These are phyloP conservation scores for Aureobasidium mangrovei DNA, from an alignment of 2,329 filamentous ascomycete genomes.

Conservation along the genomic window DNA sequence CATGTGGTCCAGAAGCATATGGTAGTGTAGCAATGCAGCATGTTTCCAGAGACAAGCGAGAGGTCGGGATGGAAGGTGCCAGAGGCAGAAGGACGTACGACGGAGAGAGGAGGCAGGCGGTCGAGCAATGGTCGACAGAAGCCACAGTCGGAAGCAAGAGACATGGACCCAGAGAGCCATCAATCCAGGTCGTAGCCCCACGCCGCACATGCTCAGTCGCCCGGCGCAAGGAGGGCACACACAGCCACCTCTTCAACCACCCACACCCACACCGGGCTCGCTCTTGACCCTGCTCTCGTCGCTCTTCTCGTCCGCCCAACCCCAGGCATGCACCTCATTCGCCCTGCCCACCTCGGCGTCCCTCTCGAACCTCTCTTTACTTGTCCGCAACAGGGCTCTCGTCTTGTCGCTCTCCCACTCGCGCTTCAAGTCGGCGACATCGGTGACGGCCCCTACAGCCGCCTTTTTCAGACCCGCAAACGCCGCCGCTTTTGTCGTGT, in stretches of 20 bases:
- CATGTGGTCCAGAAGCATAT: too few relatives aligned
- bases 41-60: too few relatives aligned
- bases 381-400: constrained; percentile 28
- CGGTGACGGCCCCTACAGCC: constrained; percentile 28
- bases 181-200: too few relatives aligned
- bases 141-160: too few relatives aligned
- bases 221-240: too few relatives aligned
- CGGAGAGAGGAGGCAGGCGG: too few relatives aligned
- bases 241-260: not conserved
- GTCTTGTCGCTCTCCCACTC: constrained; percentile 31
- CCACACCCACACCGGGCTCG: not conserved
- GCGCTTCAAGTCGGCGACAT: constrained; percentile 30
- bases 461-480: constrained; percentile 32
- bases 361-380: constrained; percentile 28
- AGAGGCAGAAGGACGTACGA: too few relatives aligned
- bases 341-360: constrained; percentile 30
- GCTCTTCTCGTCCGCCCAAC: not conserved
- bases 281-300: not conserved
- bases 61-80: too few relatives aligned
- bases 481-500: constrained; percentile 25
- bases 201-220: too few relatives aligned
- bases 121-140: too few relatives aligned
- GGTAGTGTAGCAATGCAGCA: too few relatives aligned
- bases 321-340: constrained; percentile 19
- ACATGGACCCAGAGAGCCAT: too few relatives aligned